phyloP scores from a whole-genome alignment of 805 yeast species.

The Komagataella populi region DNA sequence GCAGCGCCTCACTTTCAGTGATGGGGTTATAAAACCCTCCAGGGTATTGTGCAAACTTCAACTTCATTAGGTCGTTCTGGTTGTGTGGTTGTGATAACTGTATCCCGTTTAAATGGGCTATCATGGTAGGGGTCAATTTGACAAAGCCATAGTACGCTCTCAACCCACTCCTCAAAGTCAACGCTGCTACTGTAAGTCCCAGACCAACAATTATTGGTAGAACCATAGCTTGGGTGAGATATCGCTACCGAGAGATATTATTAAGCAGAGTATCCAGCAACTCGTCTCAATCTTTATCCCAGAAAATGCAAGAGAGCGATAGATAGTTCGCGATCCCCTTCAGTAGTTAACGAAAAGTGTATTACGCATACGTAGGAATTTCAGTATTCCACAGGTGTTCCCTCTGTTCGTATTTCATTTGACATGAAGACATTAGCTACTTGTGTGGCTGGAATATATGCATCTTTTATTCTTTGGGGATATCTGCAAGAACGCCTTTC shows the following conservation, averaged over 20 bases:
- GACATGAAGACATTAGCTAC: conserved; percentile 7
- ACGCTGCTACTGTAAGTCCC: conserved; percentile 38
- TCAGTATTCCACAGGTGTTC: neutral
- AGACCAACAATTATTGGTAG: conserved; percentile 39
- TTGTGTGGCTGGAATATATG: conserved; percentile 58
- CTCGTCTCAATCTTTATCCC: neutral
- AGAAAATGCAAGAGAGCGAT: neutral
- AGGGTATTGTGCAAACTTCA: conserved; percentile 22
- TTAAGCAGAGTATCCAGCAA: neutral
- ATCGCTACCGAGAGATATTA: neutral
- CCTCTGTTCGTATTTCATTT: neutral
- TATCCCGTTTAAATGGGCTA: conserved; percentile 26
- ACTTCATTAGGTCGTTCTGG: conserved; percentile 8
- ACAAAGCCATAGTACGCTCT: conserved; percentile 17
- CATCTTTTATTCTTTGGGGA: conserved; percentile 85
- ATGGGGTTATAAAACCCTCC: conserved; percentile 57
- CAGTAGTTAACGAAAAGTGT: neutral
- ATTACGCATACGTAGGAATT: neutral
- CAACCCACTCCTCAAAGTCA: conserved; percentile 27
- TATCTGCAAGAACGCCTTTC: conserved; percentile 81
- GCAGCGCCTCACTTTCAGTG: conserved; percentile 61
- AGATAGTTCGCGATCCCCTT: neutral
- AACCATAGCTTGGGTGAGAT: conserved; percentile 12
- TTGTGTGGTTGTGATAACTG: conserved; percentile 6
- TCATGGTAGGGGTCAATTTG: conserved; percentile 19